phyloP scores from a whole-genome alignment of 768 basidiomycete species.

The Lenzites betulinus region DNA sequence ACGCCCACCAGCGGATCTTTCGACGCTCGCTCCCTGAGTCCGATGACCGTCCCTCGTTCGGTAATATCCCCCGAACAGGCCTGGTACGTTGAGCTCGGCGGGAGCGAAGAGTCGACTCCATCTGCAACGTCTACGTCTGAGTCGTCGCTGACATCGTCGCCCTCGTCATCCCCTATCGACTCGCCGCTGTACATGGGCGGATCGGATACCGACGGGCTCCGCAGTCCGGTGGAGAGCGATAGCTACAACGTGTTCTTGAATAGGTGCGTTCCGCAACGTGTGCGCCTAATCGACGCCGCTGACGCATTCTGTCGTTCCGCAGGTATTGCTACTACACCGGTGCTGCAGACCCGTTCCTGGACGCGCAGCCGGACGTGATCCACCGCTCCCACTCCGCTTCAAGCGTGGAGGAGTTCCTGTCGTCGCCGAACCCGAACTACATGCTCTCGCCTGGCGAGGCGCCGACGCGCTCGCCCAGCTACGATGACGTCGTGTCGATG shows the following conservation, averaged over 20 bases:
- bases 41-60: constrained; percentile 2
- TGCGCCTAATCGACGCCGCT: constrained; percentile 3
- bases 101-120: constrained; percentile 47
- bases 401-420: constrained; percentile 53
- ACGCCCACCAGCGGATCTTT: constrained; percentile 53
- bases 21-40: not conserved
- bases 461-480: constrained; percentile 34
- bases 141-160: constrained; percentile 42
- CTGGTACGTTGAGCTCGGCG: constrained; percentile 25
- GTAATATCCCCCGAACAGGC: constrained; percentile 3
- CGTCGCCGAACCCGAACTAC: constrained; percentile 37
- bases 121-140: constrained; percentile 45
- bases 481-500: constrained; percentile 32
- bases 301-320: not conserved
- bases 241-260: constrained; percentile 65
- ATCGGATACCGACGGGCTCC: constrained; percentile 14
- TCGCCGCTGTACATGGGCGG: constrained; percentile 24
- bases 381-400: constrained; percentile 53
- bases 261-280: constrained; percentile 46
- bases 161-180: constrained; percentile 43
- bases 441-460: constrained; percentile 28
- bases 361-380: constrained; percentile 31
- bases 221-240: constrained; percentile 23
- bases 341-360: constrained; percentile 37
- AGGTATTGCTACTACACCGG: constrained; percentile 88